Evolutionary conservation across 176 grass and related monocot genomes (phyloP).

Genomic region (Panicum miliaceum): DNA sequence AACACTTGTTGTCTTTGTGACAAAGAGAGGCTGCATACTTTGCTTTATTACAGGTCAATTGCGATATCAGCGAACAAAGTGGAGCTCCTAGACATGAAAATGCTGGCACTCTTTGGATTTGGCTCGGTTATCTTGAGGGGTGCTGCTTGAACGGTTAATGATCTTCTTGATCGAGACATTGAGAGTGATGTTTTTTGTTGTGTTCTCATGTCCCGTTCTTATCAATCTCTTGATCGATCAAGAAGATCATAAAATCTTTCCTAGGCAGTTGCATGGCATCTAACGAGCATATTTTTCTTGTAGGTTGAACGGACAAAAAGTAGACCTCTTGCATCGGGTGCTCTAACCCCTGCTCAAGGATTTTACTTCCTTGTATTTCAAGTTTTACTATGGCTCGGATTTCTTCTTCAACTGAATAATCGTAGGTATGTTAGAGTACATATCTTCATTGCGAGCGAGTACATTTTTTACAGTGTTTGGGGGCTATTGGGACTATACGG

Average conservation of each 20-base stretch:
- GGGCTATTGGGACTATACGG: no score
- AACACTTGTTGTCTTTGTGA: no score
- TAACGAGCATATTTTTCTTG: background rate
- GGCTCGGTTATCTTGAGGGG: slow-evolving; percentile 60
- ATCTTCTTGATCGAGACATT: slow-evolving; percentile 61
- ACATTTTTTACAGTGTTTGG: no score
- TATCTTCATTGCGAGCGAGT: no score
- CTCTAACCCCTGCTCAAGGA: background rate
- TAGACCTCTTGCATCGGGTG: slow-evolving; percentile 1
- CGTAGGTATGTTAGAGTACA: no score
- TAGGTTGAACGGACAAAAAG: background rate
- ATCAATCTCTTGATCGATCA: no score
- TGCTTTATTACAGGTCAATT: slow-evolving; percentile 51
- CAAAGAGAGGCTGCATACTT: background rate
- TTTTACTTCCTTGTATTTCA: slow-evolving; percentile 6
- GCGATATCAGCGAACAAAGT: slow-evolving; percentile 51
- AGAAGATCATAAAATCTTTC: no score
- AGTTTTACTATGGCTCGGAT: background rate
- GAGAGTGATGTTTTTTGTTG: background rate
- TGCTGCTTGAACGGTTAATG: slow-evolving; percentile 70
- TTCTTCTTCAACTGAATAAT: background rate
- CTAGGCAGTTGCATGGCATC: background rate
- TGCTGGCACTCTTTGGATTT: slow-evolving; percentile 63
- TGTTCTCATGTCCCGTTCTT: no score
- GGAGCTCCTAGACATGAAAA: slow-evolving; percentile 64